Percentiles rank a stretch among this genome's conserved stretches.
phyloP scores from a whole-genome alignment of 257 asterid species.

The Penstemon barbatus region DNA sequence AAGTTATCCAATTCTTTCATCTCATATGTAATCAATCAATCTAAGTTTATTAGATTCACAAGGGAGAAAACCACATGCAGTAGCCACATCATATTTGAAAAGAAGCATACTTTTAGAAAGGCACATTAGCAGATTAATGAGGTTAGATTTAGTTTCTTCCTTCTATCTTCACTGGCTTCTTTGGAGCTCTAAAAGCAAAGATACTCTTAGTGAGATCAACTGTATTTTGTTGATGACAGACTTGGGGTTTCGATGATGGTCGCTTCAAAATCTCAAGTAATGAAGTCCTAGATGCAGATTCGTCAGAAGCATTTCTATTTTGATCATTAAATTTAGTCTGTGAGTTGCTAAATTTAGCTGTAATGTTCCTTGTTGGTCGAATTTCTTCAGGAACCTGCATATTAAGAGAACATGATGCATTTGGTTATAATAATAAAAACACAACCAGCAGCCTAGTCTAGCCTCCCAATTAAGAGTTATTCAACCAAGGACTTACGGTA shows the following conservation, averaged over 20 bases:
- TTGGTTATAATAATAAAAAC: not conserved
- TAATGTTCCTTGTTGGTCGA: constrained; percentile 29
- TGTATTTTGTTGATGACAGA: constrained; percentile 34
- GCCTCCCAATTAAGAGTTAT: not conserved
- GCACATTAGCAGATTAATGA: too few species aligned
- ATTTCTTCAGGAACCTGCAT: constrained; percentile 45
- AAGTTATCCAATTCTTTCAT: too few species aligned
- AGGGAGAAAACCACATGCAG: too few species aligned
- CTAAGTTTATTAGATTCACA: too few species aligned
- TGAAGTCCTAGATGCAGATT: constrained; percentile 41
- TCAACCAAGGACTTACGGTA: constrained; percentile 45
- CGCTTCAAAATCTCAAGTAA: constrained; percentile 69
- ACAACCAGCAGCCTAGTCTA: not conserved
- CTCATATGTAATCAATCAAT: too few species aligned
- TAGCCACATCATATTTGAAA: too few species aligned
- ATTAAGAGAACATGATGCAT: not conserved
- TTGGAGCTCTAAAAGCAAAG: constrained; percentile 59
- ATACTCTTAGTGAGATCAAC: constrained; percentile 56
- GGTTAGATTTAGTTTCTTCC: constrained; percentile 38
- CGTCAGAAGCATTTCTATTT: constrained; percentile 30
- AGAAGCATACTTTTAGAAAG: too few species aligned
- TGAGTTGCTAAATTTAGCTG: constrained; percentile 43
- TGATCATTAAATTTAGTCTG: constrained; percentile 35
- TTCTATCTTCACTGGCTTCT: constrained; percentile 46
- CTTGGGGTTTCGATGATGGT: constrained; percentile 43